phyloP scores from a whole-genome alignment of 768 basidiomycete genomes.

The Lactarius quietus region DNA sequence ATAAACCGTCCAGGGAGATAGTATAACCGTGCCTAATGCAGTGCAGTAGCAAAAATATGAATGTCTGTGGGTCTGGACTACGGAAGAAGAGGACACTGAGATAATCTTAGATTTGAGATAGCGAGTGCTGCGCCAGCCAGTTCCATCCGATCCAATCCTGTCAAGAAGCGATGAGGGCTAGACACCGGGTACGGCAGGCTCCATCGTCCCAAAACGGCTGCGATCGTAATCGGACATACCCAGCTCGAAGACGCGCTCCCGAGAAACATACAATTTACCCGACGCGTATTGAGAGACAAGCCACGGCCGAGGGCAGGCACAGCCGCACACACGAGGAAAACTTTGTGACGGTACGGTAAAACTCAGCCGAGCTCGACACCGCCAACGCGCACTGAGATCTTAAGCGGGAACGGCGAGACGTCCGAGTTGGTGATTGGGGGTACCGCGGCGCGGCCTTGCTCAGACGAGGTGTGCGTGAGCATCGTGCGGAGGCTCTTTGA shows the following conservation, averaged over 20 bases:
- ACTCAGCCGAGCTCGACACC: slow-evolving; percentile 53
- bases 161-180: neutral
- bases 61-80: neutral
- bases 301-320: neutral
- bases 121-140: neutral
- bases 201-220: neutral
- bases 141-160: neutral
- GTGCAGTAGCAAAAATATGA: neutral
- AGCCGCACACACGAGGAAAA: slow-evolving; percentile 35
- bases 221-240: neutral
- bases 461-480: slow-evolving; percentile 75
- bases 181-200: too few relatives aligned
- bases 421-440: slow-evolving; percentile 70
- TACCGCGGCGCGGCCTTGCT: slow-evolving; percentile 67
- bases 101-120: neutral
- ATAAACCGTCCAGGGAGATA: neutral
- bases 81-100: neutral
- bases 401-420: slow-evolving; percentile 80
- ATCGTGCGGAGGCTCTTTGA: slow-evolving; percentile 66
- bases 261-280: too few relatives aligned
- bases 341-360: slow-evolving; percentile 49
- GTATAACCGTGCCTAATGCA: neutral
- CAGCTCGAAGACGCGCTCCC: neutral
- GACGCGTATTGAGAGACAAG: too few relatives aligned
- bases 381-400: slow-evolving; percentile 63